Base-by-base conservation (phyloP, 2,329 filamentous ascomycete species). In the Hymenoscyphus infarciens region DNA sequence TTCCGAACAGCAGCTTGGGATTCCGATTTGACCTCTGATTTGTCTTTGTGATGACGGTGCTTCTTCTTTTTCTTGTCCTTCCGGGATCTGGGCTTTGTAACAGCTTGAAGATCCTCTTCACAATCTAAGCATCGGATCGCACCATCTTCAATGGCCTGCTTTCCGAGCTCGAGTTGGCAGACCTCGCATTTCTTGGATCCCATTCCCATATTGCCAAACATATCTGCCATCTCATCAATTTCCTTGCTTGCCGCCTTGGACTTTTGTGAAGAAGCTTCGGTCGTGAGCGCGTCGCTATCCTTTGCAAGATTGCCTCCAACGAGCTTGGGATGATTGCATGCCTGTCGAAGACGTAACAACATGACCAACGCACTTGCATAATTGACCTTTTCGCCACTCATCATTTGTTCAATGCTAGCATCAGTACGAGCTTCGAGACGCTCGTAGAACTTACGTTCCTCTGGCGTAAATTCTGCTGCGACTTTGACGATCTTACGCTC, bases 291-390 rank as follows among this genome's bases (percentile, higher is more conserved):
- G 71, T 98, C 95, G 70, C 89, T 92, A 74, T 99, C 95, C 67
- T 91, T 91, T 61, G 88, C 88, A 62, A 97, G 81, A 72, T 96
- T 94, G 66, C 88, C 88, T 67, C 91, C 91, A 13, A 97, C 89
- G 55, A 99, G 81, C 68, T 92, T 88, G 0, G 93, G 92, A 74
- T 99, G 95, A 72, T 99, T 97, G 76, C 95, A 99, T 22, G 92
- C 91, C 75, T 99, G 95, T 64, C 95, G 85, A 64, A 99, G 81
- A 45, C 95, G 88, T 61, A 99, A 80, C n/a, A 99, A 84, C 64
- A 99, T 80, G 13, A 97, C 93, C 72, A 99, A 85, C 19, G 95
- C 95, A 70, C 92, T 96, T 63, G 96, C 94, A 74, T 98, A 98
- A 78, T 92, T 96, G 60, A 93, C 80, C 72, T 91, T 87, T 31